Percentiles rank a stretch among this genome's conserved stretches.
These are phyloP conservation scores for Coemansia sp. DNA, from an alignment of 192 early-diverging fungal genomes.

Conservation along the genomic window DNA sequence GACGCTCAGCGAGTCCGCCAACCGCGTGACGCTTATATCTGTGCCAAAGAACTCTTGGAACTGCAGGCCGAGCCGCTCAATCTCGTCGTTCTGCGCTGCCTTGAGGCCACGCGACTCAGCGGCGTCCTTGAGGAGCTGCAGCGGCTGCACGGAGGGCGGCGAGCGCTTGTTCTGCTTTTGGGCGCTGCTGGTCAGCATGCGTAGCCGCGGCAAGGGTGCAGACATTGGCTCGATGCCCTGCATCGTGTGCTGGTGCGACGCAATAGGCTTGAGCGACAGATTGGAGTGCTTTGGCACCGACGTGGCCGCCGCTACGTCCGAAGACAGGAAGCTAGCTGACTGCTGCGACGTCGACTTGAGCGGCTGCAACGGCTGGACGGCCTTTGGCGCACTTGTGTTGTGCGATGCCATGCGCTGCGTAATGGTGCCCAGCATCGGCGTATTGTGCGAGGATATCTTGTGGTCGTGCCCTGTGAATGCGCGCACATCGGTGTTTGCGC, in stretches of 20 bases:
- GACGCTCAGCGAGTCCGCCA: slow-evolving; percentile 52
- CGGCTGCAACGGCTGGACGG: slow-evolving; percentile 8
- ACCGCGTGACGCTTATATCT: slow-evolving; percentile 43
- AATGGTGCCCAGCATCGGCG: slow-evolving; percentile 4
- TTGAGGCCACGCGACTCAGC: slow-evolving; percentile 11
- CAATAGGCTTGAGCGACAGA: slow-evolving; percentile 22
- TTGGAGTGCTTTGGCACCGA: slow-evolving; percentile 11
- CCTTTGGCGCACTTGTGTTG: slow-evolving; percentile 1
- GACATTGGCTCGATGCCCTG: slow-evolving; percentile 36
- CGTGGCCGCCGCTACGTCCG: slow-evolving; percentile 9
- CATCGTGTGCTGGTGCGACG: background rate
- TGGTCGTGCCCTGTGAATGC: slow-evolving; percentile 21
- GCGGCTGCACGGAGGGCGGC: slow-evolving; percentile 18
- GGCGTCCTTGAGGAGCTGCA: slow-evolving; percentile 25
- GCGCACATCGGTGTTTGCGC: slow-evolving; percentile 44
- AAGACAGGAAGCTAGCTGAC: background rate
- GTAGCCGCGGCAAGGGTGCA: slow-evolving; percentile 37
- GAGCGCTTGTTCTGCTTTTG: slow-evolving; percentile 1
- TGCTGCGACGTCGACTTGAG: slow-evolving; percentile 3
- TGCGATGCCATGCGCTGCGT: slow-evolving; percentile 21
- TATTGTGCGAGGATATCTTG: background rate
- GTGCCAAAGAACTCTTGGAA: slow-evolving; percentile 56
- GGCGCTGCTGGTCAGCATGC: slow-evolving; percentile 27
- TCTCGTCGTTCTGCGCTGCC: slow-evolving; percentile 23
- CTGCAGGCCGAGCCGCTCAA: slow-evolving; percentile 48